phyloP scores from a whole-genome alignment of 768 basidiomycete species.

The Fomitopsis pulvina region DNA sequence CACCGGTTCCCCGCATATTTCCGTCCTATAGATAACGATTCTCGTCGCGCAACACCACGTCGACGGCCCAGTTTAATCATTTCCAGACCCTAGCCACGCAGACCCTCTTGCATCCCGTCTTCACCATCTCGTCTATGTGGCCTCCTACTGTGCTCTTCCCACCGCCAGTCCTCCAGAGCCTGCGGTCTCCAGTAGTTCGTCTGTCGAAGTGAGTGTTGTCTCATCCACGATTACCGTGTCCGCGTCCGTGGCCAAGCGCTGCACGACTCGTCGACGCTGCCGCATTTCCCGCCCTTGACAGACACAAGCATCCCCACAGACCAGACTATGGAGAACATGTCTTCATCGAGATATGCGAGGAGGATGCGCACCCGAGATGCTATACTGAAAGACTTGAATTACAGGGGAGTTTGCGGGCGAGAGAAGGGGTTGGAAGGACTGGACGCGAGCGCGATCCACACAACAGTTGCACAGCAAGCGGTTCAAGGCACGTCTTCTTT shows the following conservation, averaged over 20 bases:
- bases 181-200: slow-evolving; percentile 8
- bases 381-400: slow-evolving; percentile 7
- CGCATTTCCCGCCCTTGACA: slow-evolving; percentile 17
- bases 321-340: slow-evolving; percentile 2
- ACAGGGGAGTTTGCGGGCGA: slow-evolving; percentile 1
- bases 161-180: not conserved
- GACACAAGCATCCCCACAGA: slow-evolving; percentile 12
- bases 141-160: slow-evolving; percentile 15
- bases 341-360: slow-evolving; percentile 10
- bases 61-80: slow-evolving; percentile 16
- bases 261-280: slow-evolving; percentile 4
- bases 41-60: not conserved
- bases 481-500: slow-evolving; percentile 4
- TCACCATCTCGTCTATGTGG: slow-evolving; percentile 10
- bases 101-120: slow-evolving; percentile 18
- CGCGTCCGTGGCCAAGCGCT: slow-evolving; percentile 9
- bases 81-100: slow-evolving; percentile 19
- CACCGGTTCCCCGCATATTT: not conserved
- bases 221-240: slow-evolving; percentile 18
- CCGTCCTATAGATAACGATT: slow-evolving; percentile 5
- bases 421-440: slow-evolving; percentile 8
- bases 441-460: slow-evolving; percentile 18
- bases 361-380: slow-evolving; percentile 17
- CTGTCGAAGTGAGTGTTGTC: slow-evolving; percentile 11
- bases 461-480: slow-evolving; percentile 24